Evolutionary conservation across 2,329 filamentous ascomycete genomes (phyloP), one percentile per base, ranked within the genome.

Genomic region (Botryotinia convoluta): DNA sequence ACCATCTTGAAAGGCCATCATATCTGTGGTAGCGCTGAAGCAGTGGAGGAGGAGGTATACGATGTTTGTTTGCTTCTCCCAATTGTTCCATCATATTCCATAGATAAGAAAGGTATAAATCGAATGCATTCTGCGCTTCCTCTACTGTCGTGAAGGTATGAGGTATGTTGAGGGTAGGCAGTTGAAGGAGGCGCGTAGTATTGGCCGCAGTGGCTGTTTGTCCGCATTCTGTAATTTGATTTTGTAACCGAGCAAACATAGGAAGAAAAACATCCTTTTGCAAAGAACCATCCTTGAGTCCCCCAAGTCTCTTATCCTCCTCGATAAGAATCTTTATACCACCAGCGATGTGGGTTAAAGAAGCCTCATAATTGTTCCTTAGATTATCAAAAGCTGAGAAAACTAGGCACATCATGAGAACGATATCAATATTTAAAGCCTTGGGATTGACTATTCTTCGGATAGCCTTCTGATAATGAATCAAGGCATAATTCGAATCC

Each of bases 311-410:
- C 16, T 22, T 71, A 32, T 64, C 59, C 22, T 35, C 37, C 18
- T 64, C 44, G 14, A 54, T 20, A 29, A 71, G 42, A 51, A 71
- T 71, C 20, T 71, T 64, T 71, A 71, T 62, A 20, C 69, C 69
- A 48, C 59, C 62, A 35, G 59, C 44, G 20, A 64, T 63, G 32
- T 71, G 69, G 16, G 44, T 71, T 45, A 71, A 64, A 44, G 69
- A 45, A 32, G 44, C 32, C 32, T 39, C 62, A n/a, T 64, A 63
- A 39, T 51, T 44, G 32, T 37, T 60, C 29, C 69, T 64, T 14
- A 57, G 37, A n/a, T 45, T 72, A 42, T 72, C 69, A 26, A 65
- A 72, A 4, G 45, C 61, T 4, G 45, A 65, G 45, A 72, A 45
- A 18, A 65, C 48, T 51, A 65, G 54, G 69, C 60, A 71, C 35